Percentiles rank a stretch among this genome's conserved stretches.
Evolutionary conservation across 805 yeast genomes (phyloP).

Genomic region (Kuraishia capsulata): DNA sequence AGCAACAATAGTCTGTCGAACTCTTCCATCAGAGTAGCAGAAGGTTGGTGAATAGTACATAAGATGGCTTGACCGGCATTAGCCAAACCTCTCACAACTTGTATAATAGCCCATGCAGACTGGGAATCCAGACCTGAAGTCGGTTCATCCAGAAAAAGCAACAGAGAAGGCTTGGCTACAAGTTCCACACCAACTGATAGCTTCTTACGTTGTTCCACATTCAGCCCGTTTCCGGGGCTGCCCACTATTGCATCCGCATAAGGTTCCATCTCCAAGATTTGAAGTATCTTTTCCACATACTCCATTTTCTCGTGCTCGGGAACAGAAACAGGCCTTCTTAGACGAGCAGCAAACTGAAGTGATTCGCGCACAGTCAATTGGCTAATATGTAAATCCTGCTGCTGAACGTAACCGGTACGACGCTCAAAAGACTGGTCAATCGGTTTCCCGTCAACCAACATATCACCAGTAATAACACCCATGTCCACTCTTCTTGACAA

Average conservation of each 20-base stretch:
- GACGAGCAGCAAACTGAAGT: constrained; percentile 36
- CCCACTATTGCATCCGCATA: constrained; percentile 46
- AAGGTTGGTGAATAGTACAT: constrained; percentile 49
- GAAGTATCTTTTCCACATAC: constrained; percentile 32
- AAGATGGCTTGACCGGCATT: constrained; percentile 50
- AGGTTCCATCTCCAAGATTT: constrained; percentile 29
- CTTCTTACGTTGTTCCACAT: constrained; percentile 46
- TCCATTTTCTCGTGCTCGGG: constrained; percentile 32
- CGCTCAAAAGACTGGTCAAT: constrained; percentile 40
- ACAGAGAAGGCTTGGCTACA: constrained; percentile 43
- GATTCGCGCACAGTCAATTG: constrained; percentile 44
- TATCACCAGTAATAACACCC: constrained; percentile 48
- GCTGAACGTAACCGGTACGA: constrained; percentile 49
- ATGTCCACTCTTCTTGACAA: constrained; percentile 40
- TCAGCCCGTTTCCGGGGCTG: constrained; percentile 36
- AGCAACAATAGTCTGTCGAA: constrained; percentile 33
- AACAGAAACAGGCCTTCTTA: constrained; percentile 32
- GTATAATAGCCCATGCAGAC: constrained; percentile 50
- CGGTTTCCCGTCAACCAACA: constrained; percentile 43
- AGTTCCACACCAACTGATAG: constrained; percentile 47
- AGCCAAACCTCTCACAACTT: constrained; percentile 38
- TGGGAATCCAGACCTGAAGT: constrained; percentile 54
- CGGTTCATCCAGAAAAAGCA: constrained; percentile 50
- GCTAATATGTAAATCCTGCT: constrained; percentile 42
- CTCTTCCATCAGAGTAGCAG: constrained; percentile 33